A percentile compares a stretch with the other conserved stretches of the same genome.
These are phyloP conservation scores for Trichaptum fuscoviolaceum DNA, from an alignment of 768 basidiomycete genomes.

Conservation along the genomic window DNA sequence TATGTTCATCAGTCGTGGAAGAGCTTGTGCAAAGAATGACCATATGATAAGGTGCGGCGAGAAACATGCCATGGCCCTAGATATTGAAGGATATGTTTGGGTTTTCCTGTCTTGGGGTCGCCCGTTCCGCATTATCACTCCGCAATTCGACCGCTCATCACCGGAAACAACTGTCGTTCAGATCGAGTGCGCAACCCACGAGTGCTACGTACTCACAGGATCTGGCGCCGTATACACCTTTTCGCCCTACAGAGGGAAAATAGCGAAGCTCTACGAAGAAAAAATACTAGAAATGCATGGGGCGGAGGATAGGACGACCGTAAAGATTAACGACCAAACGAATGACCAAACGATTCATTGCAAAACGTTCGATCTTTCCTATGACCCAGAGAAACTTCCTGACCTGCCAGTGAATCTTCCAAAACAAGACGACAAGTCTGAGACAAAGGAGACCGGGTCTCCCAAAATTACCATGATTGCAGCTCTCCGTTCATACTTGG, in stretches of 20 bases:
- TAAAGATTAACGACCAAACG: too few species aligned
- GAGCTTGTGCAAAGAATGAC: conserved; percentile 4
- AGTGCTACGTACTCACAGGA: conserved; percentile 60
- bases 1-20: conserved; percentile 22
- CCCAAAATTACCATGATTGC: too few species aligned
- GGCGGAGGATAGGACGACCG: conserved; percentile 28
- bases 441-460: too few species aligned
- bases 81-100: conserved; percentile 58
- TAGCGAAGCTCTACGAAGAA: conserved; percentile 31
- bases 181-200: too few species aligned
- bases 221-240: conserved; percentile 70
- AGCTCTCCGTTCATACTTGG: too few species aligned
- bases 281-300: conserved; percentile 44
- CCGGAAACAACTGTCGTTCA: conserved; percentile 39
- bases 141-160: conserved; percentile 35
- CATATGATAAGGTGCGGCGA: conserved; percentile 60
- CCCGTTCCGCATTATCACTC: conserved; percentile 53
- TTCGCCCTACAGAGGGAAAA: conserved; percentile 55
- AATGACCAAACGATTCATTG: too few species aligned
- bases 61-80: conserved; percentile 62
- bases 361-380: too few species aligned
- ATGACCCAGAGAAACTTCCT: too few species aligned
- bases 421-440: too few species aligned
- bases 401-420: too few species aligned
- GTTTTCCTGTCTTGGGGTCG: conserved; percentile 75